Conservation (phyloP, 2,329 filamentous ascomycete species). For the Malbranchea cinnamomea region DNA sequence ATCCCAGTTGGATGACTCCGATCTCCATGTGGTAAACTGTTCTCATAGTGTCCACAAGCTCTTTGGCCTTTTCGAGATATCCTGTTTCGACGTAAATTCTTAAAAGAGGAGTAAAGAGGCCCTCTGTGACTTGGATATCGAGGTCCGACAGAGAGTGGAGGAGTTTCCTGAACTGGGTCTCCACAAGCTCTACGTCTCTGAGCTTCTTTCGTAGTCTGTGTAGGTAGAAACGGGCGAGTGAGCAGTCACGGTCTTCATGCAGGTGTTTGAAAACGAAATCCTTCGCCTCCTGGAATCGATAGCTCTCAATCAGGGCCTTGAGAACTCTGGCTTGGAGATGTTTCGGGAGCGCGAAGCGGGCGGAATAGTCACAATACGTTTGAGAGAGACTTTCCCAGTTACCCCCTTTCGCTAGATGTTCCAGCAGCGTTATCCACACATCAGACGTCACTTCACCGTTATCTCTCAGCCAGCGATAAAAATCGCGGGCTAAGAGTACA, state of each 20-base stretch:
- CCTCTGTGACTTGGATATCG: constrained; percentile 20
- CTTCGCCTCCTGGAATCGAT: constrained; percentile 23
- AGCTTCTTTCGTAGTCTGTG: constrained; percentile 26
- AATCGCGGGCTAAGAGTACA: constrained; percentile 22
- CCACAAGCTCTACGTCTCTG: constrained; percentile 21
- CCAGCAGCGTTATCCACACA: constrained; percentile 25
- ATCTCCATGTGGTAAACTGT: constrained; percentile 16
- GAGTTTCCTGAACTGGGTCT: constrained; percentile 19
- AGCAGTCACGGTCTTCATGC: constrained; percentile 19
- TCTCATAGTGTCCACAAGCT: constrained; percentile 22
- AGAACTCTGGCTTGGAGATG: constrained; percentile 22
- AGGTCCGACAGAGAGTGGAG: constrained; percentile 16
- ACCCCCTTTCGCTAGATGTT: constrained; percentile 17
- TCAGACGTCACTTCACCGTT: constrained; percentile 17
- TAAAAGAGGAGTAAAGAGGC: constrained; percentile 27
- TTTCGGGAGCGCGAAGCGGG: constrained; percentile 16
- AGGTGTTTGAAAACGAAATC: constrained; percentile 20
- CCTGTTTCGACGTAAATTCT: constrained; percentile 26
- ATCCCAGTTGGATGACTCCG: constrained; percentile 21
- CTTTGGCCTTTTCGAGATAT: constrained; percentile 20
- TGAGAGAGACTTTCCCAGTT: constrained; percentile 21
- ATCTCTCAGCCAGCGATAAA: constrained; percentile 22
- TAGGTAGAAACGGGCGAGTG: constrained; percentile 23
- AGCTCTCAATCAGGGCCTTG: constrained; percentile 23
- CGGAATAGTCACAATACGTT: constrained; percentile 17